These are phyloP conservation scores for Syzygium aromaticum DNA, from an alignment of 345 rosid genomes.

Conservation along the genomic window DNA sequence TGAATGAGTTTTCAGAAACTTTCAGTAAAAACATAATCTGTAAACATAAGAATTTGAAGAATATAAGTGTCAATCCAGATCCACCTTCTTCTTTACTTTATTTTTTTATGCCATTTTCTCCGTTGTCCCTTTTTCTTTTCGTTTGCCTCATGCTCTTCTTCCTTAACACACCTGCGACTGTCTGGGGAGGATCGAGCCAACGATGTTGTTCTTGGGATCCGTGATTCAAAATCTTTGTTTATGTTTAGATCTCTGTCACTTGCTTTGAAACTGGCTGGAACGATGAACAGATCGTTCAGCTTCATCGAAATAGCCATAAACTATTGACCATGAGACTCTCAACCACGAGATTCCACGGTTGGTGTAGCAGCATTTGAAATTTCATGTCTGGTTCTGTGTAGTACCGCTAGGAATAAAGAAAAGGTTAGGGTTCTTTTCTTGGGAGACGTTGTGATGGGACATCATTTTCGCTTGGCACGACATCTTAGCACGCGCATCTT, in stretches of 20 bases:
- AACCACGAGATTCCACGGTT: neutral
- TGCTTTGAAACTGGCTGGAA: neutral
- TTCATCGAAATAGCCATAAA: neutral
- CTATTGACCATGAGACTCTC: neutral
- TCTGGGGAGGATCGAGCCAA: neutral
- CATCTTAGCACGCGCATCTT: neutral
- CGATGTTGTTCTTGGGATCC: neutral
- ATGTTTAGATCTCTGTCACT: neutral
- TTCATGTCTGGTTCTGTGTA: neutral
- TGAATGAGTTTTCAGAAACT: neutral
- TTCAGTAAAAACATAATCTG: neutral
- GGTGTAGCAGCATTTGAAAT: neutral
- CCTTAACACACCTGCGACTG: neutral
- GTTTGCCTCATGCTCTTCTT: neutral
- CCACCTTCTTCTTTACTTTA: neutral
- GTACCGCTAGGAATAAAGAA: neutral
- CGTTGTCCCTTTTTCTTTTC: neutral
- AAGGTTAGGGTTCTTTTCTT: neutral
- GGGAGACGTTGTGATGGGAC: neutral
- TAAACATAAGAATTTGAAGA: neutral
- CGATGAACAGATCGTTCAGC: neutral
- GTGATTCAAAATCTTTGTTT: neutral
- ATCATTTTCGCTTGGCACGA: neutral
- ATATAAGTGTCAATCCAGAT: neutral
- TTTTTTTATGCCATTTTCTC: neutral